Percentiles rank a stretch among this genome's conserved stretches.
These are phyloP conservation scores for Saccharum hybrid DNA, from an alignment of 202 grass and related monocot species.

Conservation along the genomic window DNA sequence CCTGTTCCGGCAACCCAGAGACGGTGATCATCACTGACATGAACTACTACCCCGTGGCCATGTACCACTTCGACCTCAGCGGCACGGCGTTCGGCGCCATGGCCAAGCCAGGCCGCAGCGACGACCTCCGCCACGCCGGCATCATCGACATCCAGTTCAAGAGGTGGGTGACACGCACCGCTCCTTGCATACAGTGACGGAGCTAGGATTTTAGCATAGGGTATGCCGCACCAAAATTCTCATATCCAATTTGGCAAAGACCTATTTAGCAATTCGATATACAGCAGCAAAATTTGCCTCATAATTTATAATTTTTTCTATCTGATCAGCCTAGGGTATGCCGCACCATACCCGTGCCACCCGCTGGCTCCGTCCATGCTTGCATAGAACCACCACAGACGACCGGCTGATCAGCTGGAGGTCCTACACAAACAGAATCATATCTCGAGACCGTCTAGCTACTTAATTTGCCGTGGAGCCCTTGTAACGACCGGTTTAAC, in stretches of 20 bases:
- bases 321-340: too few relatives aligned
- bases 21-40: slow-evolving; percentile 74
- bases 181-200: too few relatives aligned
- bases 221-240: too few relatives aligned
- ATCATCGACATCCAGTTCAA: slow-evolving; percentile 74
- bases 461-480: too few relatives aligned
- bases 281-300: too few relatives aligned
- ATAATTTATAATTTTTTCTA: too few relatives aligned
- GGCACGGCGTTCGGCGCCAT: slow-evolving; percentile 88
- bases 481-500: too few relatives aligned
- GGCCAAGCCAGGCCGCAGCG: slow-evolving; percentile 57
- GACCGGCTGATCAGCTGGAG: neutral
- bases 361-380: too few relatives aligned
- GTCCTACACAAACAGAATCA: neutral
- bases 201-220: too few relatives aligned
- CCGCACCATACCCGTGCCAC: too few relatives aligned
- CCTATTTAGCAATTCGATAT: too few relatives aligned
- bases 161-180: slow-evolving; percentile 39
- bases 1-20: slow-evolving; percentile 75
- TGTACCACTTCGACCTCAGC: slow-evolving; percentile 87
- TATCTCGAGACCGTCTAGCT: neutral
- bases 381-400: neutral
- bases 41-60: slow-evolving; percentile 63
- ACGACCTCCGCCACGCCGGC: slow-evolving; percentile 81
- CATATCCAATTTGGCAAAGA: too few relatives aligned